Evolutionary conservation across 768 basidiomycete species (phyloP), one percentile per base, ranked within the genome.

Genomic region (Agaricus sinodeliciosus): DNA sequence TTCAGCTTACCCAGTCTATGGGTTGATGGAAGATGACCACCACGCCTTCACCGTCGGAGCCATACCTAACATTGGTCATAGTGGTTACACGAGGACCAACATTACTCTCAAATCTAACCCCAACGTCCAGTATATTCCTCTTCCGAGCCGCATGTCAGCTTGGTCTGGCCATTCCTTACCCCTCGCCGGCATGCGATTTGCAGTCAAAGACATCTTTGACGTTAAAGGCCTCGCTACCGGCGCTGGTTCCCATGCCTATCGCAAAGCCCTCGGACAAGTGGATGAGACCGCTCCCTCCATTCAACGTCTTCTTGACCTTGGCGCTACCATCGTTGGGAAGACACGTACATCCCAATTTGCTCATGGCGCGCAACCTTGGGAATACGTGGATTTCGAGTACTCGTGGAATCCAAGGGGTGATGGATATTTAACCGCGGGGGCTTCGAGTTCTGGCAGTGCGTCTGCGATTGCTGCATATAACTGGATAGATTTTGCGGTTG

Each of bases 311-410:
- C 58, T 78, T 27, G 67, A 71, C 45, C 69, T 73, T 36, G 81
- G 81, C 19, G 76, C 76, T 15, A 63, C 73, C 9, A 64, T 80
- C 56, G 70, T 82, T 2, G 80, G 79, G 34, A 82, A 81, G 60
- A 74, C 74, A 7, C 77, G 76, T 52, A 76, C 75, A 8, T 74
- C 75, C 0, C 76, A 77, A 57, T 78, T 78, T 56, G 76, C 75
- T n/a, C 76, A 76, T 57, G 75, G 75, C 2, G 70, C 71, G 0
- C 55, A 67, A 22, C 71, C 71, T 5, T 71, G 71, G 71, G 69
- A 72, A 48, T 70, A 63, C 55, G 51, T 62, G 8, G 70, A 72
- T 42, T 57, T 68, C 13, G 57, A 65, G 7, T 72, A 72, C 53
- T 69, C 70, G 1, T 66, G 64, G 64, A 72, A 72, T 49, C 71